Evolutionary conservation across 1,139 yeast species (phyloP).

Genomic region (Suhomyces anneliseae): DNA sequence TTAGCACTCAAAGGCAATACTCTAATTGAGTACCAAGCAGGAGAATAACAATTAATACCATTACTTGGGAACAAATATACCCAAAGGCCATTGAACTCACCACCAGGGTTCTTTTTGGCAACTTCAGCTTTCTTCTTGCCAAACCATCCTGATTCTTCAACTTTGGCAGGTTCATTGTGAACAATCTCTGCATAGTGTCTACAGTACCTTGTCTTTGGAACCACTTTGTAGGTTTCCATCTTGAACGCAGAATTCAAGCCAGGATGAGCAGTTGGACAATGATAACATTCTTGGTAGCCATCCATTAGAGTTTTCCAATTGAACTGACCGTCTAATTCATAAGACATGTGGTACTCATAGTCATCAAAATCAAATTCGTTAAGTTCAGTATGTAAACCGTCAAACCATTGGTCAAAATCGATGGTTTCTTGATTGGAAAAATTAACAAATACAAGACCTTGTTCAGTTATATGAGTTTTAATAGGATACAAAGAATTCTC

Average conservation of each 20-base stretch:
- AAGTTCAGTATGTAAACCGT: slow-evolving; percentile 51
- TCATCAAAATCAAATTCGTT: slow-evolving; percentile 58
- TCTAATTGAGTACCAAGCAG: slow-evolving; percentile 65
- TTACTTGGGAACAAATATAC: slow-evolving; percentile 58
- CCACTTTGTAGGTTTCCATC: slow-evolving; percentile 66
- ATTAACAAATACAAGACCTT: slow-evolving; percentile 58
- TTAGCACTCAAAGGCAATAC: slow-evolving; percentile 55
- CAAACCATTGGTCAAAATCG: slow-evolving; percentile 51
- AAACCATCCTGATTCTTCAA: slow-evolving; percentile 56
- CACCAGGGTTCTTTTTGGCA: slow-evolving; percentile 49
- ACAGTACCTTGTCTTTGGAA: slow-evolving; percentile 57
- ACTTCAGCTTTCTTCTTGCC: slow-evolving; percentile 45
- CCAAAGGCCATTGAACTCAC: slow-evolving; percentile 62
- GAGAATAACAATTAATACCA: slow-evolving; percentile 63
- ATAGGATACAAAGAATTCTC: slow-evolving; percentile 58
- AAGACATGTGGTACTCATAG: slow-evolving; percentile 66
- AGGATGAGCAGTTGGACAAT: slow-evolving; percentile 67
- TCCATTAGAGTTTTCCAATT: slow-evolving; percentile 70
- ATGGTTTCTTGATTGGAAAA: slow-evolving; percentile 35
- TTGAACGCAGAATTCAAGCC: slow-evolving; percentile 56
- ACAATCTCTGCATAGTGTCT: slow-evolving; percentile 81
- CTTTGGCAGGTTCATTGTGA: slow-evolving; percentile 84
- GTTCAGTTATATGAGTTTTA: slow-evolving; percentile 53
- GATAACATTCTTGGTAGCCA: slow-evolving; percentile 67
- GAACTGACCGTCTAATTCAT: slow-evolving; percentile 60